Base-by-base conservation (phyloP, 1,139 yeast species). In the Hyphopichia burtonii region DNA sequence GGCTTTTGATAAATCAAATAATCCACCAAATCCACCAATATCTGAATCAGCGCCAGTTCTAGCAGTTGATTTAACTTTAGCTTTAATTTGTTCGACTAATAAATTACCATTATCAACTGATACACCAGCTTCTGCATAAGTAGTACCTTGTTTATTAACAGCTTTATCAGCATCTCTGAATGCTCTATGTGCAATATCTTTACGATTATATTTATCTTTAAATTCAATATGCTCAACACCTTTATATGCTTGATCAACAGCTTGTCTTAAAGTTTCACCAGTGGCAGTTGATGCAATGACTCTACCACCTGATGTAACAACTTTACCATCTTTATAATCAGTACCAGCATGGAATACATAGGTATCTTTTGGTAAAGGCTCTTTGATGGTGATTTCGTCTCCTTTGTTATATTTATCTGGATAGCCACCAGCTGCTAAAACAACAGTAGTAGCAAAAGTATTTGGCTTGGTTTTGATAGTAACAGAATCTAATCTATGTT, bases 21-120 rank as follows among this genome's bases (percentile, higher is more conserved):
- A 71, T 51, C 99, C 99, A 51, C 99, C 99, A 59, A 94, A 94
- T 3, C 99, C 99, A 61, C 99, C 99, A 54, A 94, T 93, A 54
- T 90, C 96, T 17, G 98, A 89, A 60, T 93, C 97, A 36, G 99
- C 95, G 56, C 99, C 99, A 28, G 95, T 76, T 66, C 99, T 85
- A 36, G 87, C 83, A 17, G 99, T 94, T n/a, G 96, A 85, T 66
- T 86, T 88, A 40, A 94, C 99, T 65, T 85, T 82, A 41, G 83
- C 80, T 68, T 94, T 94, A 66, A 94, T 94, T 55, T 83, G 82
- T 61, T 91, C 91, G 36, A 94, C 98, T 48, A 94, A 79, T 55
- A 76, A 65, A 66, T 93, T 93, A 53, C 99, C 99, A 50, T 87
- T 86, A 59, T 93, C 99, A 39, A 94, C 97, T 38, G 96, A 89